Percentiles rank a stretch among this genome's conserved stretches.
These are phyloP conservation scores for Saccharomycopsis babjevae DNA, from an alignment of 805 yeast genomes.

Conservation along the genomic window DNA sequence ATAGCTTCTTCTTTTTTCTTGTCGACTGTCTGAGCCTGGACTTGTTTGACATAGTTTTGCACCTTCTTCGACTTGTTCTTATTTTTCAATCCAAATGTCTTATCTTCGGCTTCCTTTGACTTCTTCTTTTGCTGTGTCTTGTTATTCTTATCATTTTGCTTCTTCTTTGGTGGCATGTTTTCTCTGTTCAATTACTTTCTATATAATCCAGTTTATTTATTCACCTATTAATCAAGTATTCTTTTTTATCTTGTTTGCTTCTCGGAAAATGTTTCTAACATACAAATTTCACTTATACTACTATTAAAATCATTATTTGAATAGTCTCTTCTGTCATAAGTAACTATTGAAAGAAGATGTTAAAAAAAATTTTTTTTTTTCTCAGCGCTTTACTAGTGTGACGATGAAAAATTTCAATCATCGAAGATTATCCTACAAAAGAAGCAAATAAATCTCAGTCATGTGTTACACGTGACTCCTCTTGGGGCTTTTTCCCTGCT, in stretches of 20 bases:
- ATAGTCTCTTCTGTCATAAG: background rate
- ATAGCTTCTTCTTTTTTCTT: conserved; percentile 39
- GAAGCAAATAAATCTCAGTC: background rate
- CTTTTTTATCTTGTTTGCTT: background rate
- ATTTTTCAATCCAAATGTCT: conserved; percentile 92
- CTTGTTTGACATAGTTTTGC: conserved; percentile 60
- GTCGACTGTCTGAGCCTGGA: conserved; percentile 49
- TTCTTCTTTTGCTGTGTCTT: conserved; percentile 50
- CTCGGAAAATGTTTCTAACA: background rate
- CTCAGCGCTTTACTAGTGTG: background rate
- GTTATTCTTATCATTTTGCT: conserved; percentile 45
- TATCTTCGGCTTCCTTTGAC: conserved; percentile 60
- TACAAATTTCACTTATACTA: background rate
- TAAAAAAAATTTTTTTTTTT: background rate
- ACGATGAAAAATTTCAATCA: background rate
- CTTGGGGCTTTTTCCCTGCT: too few relatives aligned
- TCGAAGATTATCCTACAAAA: background rate
- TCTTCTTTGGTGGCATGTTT: conserved; percentile 50
- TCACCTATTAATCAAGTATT: background rate
- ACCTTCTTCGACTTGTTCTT: conserved; percentile 91
- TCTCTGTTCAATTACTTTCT: background rate
- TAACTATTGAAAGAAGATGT: background rate
- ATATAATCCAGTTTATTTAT: background rate
- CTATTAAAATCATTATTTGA: background rate
- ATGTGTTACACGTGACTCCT: background rate